These are phyloP conservation scores for Botrytis aclada DNA, from an alignment of 2,329 filamentous ascomycete genomes.

Conservation along the genomic window DNA sequence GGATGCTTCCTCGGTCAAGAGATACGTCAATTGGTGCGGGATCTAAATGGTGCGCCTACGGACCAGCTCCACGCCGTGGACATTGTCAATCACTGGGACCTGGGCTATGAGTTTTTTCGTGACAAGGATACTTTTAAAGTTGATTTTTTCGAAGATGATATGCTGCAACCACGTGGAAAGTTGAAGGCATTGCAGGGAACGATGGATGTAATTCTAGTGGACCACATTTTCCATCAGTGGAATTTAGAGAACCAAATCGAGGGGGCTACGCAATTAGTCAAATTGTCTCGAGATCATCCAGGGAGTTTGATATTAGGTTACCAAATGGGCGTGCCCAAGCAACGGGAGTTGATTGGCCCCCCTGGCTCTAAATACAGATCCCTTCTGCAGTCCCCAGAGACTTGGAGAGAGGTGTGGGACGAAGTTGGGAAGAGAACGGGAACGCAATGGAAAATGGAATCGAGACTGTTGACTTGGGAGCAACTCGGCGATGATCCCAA, in stretches of 20 bases:
- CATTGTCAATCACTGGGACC: constrained; percentile 35
- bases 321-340: background rate
- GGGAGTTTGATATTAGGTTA: constrained; percentile 7
- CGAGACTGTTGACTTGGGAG: background rate
- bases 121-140: constrained; percentile 38
- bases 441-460: background rate
- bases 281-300: background rate
- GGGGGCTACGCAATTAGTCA: background rate
- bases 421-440: background rate
- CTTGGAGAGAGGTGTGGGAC: background rate
- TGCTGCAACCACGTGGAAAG: constrained; percentile 19
- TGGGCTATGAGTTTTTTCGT: constrained; percentile 41
- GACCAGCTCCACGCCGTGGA: constrained; percentile 38
- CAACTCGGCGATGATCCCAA: background rate
- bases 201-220: constrained; percentile 6
- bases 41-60: constrained; percentile 38
- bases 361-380: background rate
- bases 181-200: background rate
- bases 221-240: constrained; percentile 13
- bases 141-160: constrained; percentile 38
- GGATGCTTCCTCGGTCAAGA: constrained; percentile 43
- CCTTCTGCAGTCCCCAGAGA: background rate
- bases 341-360: background rate
- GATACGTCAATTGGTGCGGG: constrained; percentile 36
- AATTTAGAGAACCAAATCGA: background rate